A percentile compares a stretch with the other conserved stretches of the same genome.
Evolutionary conservation across 257 asterid genomes (phyloP).

Genomic region (Fraxinus anomala): DNA sequence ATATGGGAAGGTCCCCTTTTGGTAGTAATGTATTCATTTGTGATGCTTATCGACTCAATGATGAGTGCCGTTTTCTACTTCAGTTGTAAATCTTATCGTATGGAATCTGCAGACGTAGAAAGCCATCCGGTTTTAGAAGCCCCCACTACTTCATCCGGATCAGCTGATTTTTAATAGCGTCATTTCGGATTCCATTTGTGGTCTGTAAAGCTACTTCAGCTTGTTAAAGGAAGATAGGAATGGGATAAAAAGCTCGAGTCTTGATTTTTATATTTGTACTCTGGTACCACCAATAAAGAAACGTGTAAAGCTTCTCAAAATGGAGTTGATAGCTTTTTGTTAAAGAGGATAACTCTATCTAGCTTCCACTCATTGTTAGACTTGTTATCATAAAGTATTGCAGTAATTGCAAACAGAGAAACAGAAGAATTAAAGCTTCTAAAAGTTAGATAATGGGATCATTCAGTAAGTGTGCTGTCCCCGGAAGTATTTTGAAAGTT

Average conservation of each 20-base stretch:
- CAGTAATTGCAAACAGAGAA: slow-evolving; percentile 5
- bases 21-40: slow-evolving; percentile 83
- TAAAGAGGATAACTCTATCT: slow-evolving; percentile 9
- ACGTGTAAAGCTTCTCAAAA: slow-evolving; percentile 30
- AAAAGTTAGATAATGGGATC: slow-evolving; percentile 23
- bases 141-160: slow-evolving; percentile 40
- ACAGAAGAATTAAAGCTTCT: slow-evolving; percentile 31
- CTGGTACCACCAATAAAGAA: background rate
- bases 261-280: background rate
- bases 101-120: slow-evolving; percentile 61
- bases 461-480: slow-evolving; percentile 17
- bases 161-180: slow-evolving; percentile 40
- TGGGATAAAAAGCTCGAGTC: slow-evolving; percentile 1
- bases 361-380: background rate
- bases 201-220: slow-evolving; percentile 19
- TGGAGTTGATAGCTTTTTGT: slow-evolving; percentile 14
- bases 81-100: slow-evolving; percentile 80
- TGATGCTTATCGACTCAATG: slow-evolving; percentile 86
- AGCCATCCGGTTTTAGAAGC: slow-evolving; percentile 64
- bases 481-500: slow-evolving; percentile 26
- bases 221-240: slow-evolving; percentile 12
- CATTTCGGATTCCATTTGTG: slow-evolving; percentile 13
- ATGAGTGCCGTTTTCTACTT: slow-evolving; percentile 90
- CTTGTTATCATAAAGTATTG: slow-evolving; percentile 11
- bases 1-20: slow-evolving; percentile 96